A percentile compares a stretch with the other conserved stretches of the same genome.
phyloP scores from a whole-genome alignment of 257 asterid species.

The Coffea eugenioides region DNA sequence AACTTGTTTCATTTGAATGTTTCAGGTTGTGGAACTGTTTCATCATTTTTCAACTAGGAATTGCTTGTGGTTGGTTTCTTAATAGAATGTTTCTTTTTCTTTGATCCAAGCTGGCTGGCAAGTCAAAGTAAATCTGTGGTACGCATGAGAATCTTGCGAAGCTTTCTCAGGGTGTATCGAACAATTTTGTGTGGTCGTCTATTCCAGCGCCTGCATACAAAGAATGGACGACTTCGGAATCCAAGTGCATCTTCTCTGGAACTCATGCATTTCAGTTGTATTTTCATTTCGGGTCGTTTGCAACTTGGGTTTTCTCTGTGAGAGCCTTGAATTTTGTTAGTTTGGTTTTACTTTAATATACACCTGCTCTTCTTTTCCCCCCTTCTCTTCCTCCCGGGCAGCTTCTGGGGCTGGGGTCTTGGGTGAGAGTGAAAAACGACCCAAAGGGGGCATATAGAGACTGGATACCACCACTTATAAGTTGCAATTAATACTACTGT shows the following conservation, averaged over 20 bases:
- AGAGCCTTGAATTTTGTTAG: background rate
- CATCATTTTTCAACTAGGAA: background rate
- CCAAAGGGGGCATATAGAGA: background rate
- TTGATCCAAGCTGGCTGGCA: background rate
- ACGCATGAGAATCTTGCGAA: background rate
- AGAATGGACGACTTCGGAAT: background rate
- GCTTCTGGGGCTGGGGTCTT: background rate
- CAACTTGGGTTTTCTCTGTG: background rate
- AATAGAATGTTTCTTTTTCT: background rate
- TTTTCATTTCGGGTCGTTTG: background rate
- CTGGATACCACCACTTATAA: background rate
- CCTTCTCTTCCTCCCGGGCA: background rate
- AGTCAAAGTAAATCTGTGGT: conserved; percentile 5
- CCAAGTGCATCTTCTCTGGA: conserved; percentile 1
- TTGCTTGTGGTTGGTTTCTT: background rate
- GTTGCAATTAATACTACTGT: background rate
- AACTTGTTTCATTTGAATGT: background rate
- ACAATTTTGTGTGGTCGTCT: background rate
- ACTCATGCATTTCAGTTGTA: background rate
- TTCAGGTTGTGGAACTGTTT: background rate
- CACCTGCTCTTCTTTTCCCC: no score
- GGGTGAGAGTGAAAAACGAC: background rate
- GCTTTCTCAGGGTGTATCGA: conserved; percentile 11
- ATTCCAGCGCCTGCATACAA: background rate
- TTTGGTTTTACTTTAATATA: background rate